Conservation (phyloP, 1,139 yeast genomes). For the Candida tetrigidarum region DNA sequence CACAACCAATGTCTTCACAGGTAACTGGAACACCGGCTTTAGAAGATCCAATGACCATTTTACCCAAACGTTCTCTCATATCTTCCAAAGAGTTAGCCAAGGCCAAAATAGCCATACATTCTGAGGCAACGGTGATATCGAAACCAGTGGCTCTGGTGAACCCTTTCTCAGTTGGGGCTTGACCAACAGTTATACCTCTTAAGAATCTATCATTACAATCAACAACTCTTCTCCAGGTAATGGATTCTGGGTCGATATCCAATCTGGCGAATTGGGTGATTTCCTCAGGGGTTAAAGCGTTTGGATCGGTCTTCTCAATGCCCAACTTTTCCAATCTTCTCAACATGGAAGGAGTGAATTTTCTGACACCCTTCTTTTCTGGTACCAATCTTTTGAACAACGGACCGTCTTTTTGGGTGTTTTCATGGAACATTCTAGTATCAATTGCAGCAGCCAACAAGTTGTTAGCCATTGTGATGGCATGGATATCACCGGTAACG, state of each 20-base stretch:
- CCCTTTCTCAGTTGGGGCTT: constrained; percentile 96
- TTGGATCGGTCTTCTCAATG: constrained; percentile 78
- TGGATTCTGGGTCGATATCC: constrained; percentile 91
- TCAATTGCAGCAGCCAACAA: constrained; percentile 97
- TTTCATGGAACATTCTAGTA: constrained; percentile 97
- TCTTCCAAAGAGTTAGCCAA: constrained; percentile 80
- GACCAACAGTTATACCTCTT: constrained; percentile 90
- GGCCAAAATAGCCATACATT: constrained; percentile 98
- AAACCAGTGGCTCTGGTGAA: constrained; percentile 89
- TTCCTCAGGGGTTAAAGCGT: constrained; percentile 82
- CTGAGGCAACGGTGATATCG: constrained; percentile 96
- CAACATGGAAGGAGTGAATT: constrained; percentile 78
- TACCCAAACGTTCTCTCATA: constrained; percentile 89
- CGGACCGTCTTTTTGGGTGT: constrained; percentile 88
- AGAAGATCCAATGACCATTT: constrained; percentile 87
- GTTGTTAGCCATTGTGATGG: constrained; percentile 95
- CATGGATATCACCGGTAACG: constrained; percentile 98
- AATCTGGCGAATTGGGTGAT: constrained; percentile 76
- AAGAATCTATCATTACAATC: constrained; percentile 95
- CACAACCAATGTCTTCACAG: constrained; percentile 95
- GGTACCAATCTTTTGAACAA: constrained; percentile 90
- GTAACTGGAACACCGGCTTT: constrained; percentile 87
- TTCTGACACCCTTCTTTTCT: constrained; percentile 79
- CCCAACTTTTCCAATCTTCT: constrained; percentile 82
- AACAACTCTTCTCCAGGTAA: constrained; percentile 96